Evolutionary conservation across 192 early-diverging fungal species (phyloP).

Genomic region (Phlyctochytrium planicorne): DNA sequence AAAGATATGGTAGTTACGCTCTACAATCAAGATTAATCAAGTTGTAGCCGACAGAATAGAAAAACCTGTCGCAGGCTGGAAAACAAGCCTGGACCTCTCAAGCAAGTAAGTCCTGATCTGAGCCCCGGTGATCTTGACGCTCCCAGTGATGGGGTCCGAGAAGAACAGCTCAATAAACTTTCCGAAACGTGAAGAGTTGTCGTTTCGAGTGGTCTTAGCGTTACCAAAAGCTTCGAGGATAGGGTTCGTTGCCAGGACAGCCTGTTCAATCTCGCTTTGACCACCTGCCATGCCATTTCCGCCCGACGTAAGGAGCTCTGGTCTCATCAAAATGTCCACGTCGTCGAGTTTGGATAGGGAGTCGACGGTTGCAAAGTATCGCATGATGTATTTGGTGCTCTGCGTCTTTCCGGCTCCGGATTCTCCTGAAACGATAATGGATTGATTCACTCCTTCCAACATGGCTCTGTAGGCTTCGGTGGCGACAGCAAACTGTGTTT

Average conservation of each 20-base stretch:
- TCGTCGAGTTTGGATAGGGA: slow-evolving; percentile 27
- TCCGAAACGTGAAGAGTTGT: slow-evolving; percentile 91
- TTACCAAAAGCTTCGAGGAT: slow-evolving; percentile 95
- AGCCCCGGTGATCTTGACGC: slow-evolving; percentile 72
- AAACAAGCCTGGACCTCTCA: slow-evolving; percentile 86
- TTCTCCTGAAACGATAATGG: slow-evolving; percentile 92
- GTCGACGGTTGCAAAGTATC: slow-evolving; percentile 65
- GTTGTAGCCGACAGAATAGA: not conserved
- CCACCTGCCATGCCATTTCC: not conserved
- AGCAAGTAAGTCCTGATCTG: slow-evolving; percentile 85
- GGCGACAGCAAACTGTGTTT: slow-evolving; percentile 73
- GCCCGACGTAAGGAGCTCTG: too few species aligned
- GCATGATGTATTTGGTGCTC: slow-evolving; percentile 89
- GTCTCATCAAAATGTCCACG: slow-evolving; percentile 19
- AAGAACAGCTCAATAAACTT: slow-evolving; percentile 79
- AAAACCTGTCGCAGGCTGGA: slow-evolving; percentile 65
- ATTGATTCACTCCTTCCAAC: slow-evolving; percentile 87
- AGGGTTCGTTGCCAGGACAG: slow-evolving; percentile 76
- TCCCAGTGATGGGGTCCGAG: slow-evolving; percentile 41
- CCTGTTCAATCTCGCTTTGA: slow-evolving; percentile 35
- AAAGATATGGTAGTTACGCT: slow-evolving; percentile 95
- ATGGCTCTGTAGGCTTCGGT: slow-evolving; percentile 91
- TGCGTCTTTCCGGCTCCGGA: slow-evolving; percentile 93
- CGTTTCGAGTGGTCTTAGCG: slow-evolving; percentile 93
- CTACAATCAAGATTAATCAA: slow-evolving; percentile 33